Base-by-base conservation (phyloP, 2,329 filamentous ascomycete species). In the Ascomycota sp. region DNA sequence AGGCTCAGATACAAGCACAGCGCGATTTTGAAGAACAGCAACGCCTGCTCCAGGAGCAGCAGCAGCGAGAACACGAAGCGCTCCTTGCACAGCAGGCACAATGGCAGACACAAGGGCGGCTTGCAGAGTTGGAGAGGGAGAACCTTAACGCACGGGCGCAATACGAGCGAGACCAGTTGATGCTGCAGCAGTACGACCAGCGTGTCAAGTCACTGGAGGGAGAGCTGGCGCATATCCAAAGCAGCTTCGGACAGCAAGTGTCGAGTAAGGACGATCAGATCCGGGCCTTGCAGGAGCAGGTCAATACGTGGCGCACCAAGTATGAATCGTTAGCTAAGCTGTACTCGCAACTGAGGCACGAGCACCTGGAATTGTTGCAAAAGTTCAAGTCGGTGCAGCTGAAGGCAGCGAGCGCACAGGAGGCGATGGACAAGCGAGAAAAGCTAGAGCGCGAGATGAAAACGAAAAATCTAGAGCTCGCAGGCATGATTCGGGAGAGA, bases 401-500 rank as follows among this genome's bases (percentile, higher is more conserved):
- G 38, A 98, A 95, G 63, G 89, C 89, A 2, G 83, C 86, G 11
- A 95, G 85, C 5, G 89, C 89, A 0, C 86, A 95, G 48, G 89
- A 98, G 56, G 89, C 89, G 2, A 93, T 95, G 38, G 89, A 95
- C 33, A 75, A 70, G 42, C 75, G 86, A 7, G 89, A 98, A 58
- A 93, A 91, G 60, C 65, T 98, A 30, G 83, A 95, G 57, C 77
- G 86, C 22, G 89, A 98, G 56, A 78, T 98, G 50, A 98, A 98
- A 68, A 94, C 86, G 20, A 98, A 98, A 69, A 98, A 98, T 48
- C 61, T 98, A n/a, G 89, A 98, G 52, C 58, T 98, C 36, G 89
- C 89, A 21, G 83, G 95, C 50, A 95, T 98, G 89, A 98, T 98
- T 39, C 72, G 89, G 26, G 89, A 98, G 57, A 69, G 89, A 41